Evolutionary conservation across 345 rosid species (phyloP), one percentile per base, ranked within the genome.

Genomic region (Populus euphratica): DNA sequence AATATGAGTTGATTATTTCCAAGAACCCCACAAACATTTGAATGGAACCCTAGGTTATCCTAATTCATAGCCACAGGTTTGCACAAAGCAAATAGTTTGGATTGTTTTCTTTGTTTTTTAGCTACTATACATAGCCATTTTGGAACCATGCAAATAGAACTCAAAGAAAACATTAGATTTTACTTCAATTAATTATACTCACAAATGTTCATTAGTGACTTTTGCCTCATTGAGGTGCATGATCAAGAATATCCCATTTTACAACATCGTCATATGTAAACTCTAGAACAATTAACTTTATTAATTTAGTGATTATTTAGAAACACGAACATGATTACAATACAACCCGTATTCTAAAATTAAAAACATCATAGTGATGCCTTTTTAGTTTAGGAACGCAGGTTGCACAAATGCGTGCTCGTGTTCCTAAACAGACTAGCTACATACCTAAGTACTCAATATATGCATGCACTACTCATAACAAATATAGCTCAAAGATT

Each of bases 61-160:
- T 77, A 21, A 33, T 33, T 33, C 17, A 21, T 18, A 54, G 21
- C 63, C 10, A 8, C 10, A 35, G 43, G 43, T 68, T 20, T 50
- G 21, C 66, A 66, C 21, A 70, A 35, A 20, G 61, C 44, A 5
- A 27, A 27, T 62, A 49, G 65, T 25, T 61, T 75, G 41, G 64
- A 36, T 43, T 79, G 52, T 52, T 69, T 25, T 14, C 9, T 67
- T 78, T 67, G 35, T 8, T 73, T 64, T 56, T 54, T 6, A 63
- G 43, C 31, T 29, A 5, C 29, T 11, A 41, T 39, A 8, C 8
- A 3, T 12, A 35, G 20, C 10, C 27, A 50, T 50, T 14, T 16
- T 49, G 21, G 56, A 25, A 76, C 25, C 52, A 68, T 68, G 31
- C 21, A 35, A 69, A 41, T 10, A 41, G 10, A 41, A 41, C 9